These are phyloP conservation scores for Termitomyces bulborhizus DNA, from an alignment of 768 basidiomycete genomes.

Conservation along the genomic window DNA sequence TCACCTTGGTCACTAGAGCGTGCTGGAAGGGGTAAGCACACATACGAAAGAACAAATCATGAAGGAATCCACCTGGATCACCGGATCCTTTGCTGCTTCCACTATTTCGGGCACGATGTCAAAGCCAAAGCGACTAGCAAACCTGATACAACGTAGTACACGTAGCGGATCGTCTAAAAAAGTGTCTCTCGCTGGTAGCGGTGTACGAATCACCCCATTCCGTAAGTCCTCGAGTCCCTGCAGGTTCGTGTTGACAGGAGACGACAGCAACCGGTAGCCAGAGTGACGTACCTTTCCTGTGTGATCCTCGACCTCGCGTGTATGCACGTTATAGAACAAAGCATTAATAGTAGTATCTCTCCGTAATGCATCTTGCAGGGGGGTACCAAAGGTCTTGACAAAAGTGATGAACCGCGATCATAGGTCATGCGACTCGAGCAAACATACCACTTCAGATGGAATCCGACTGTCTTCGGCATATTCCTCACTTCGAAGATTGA, in stretches of 20 bases:
- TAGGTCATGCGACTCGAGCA: background rate
- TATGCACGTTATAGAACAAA: constrained; percentile 93
- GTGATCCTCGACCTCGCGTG: constrained; percentile 77
- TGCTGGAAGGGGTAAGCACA: constrained; percentile 31
- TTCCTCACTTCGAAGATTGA: constrained; percentile 88
- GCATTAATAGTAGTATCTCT: constrained; percentile 95
- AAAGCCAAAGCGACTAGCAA: constrained; percentile 89
- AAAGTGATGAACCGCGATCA: background rate
- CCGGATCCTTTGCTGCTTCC: constrained; percentile 51
- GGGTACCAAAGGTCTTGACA: constrained; percentile 81
- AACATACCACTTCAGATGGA: constrained; percentile 76
- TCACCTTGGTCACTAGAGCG: constrained; percentile 73
- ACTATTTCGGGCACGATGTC: constrained; percentile 62
- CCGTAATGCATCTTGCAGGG: constrained; percentile 82
- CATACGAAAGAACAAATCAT: background rate
- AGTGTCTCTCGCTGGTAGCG: constrained; percentile 79
- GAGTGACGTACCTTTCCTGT: constrained; percentile 57
- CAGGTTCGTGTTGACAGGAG: background rate
- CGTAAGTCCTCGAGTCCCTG: constrained; percentile 84
- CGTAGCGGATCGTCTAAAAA: constrained; percentile 93
- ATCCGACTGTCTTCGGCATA: constrained; percentile 87
- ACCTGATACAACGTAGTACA: constrained; percentile 85
- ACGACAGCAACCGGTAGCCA: constrained; percentile 4
- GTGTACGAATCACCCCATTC: constrained; percentile 78
- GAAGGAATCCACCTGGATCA: constrained; percentile 48